Evolutionary conservation across 176 grass and related monocot genomes (phyloP), one percentile per base, ranked within the genome.

Genomic region (Ensete glaucum): DNA sequence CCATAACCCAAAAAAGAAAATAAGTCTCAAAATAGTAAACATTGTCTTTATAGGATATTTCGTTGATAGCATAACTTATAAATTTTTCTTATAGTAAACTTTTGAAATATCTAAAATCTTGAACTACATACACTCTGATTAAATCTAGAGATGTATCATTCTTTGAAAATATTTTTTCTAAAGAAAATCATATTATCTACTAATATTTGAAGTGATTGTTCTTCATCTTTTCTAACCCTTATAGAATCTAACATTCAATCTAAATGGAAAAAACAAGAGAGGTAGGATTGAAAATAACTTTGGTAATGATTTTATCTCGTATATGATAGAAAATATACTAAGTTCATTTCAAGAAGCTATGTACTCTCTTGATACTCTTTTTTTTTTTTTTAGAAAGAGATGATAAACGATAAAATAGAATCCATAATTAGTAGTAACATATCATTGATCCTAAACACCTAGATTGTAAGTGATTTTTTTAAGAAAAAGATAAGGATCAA

Each of bases 101-200:
- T 68, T 1, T 26, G 25, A 68, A 34, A 43, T 68, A 27, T 5
- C 1, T 48, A 1, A 68, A 43, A 68, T 68, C 24, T 68, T 13
- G 12, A 68, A 68, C 43, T 2, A 34, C 3, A 34, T 2, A 34
- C 3, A 34, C 3, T 22, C 23, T 68, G 11, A 68, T 68, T 16
- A 22, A 68, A 68, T 68, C 1, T 12, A 43, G 6, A 68, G 64
- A 68, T 68, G 24, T 10, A 26, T 27, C 64, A 9, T 68, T 68
- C 11, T 68, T 68, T 68, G 10, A 68, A 68, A 48, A 43, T 68
- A 12, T 68, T 68, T 22, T 25, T 68, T 68, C 48, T 15, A 67
- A 56, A 56, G n/a, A n/a, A 23, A 23, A 56, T 1, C 16, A 17
- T 14, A 56, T 2, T 56, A 14, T 56, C 11, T 14, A 14, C 54